Conservation (phyloP, 495 filamentous ascomycete species). For the Lasiosphaeris hirsuta region DNA sequence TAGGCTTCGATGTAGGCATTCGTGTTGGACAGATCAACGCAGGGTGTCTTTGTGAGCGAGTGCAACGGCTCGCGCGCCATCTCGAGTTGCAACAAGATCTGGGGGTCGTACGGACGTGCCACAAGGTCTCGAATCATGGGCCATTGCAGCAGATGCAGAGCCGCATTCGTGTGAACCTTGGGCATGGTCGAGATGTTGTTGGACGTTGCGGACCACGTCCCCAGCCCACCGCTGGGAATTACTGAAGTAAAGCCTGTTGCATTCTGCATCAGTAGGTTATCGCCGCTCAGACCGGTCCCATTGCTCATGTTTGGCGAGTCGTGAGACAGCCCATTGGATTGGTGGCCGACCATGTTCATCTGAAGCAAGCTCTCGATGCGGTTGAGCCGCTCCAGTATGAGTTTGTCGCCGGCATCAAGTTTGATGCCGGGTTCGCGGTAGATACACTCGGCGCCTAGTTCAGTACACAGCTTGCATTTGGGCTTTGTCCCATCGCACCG, state of each 20-base stretch:
- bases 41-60: constrained; percentile 56
- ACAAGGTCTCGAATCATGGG: constrained; percentile 75
- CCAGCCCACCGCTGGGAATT: constrained; percentile 63
- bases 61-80: constrained; percentile 72
- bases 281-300: constrained; percentile 61
- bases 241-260: constrained; percentile 50
- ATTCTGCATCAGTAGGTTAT: constrained; percentile 53
- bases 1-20: constrained; percentile 69
- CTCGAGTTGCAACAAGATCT: constrained; percentile 76
- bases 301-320: constrained; percentile 70
- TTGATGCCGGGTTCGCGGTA: constrained; percentile 86
- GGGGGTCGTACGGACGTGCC: constrained; percentile 70
- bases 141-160: constrained; percentile 75
- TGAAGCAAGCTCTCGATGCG: constrained; percentile 76
- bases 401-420: constrained; percentile 79
- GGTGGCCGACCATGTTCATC: constrained; percentile 51
- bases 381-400: constrained; percentile 72
- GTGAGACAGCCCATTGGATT: constrained; percentile 42
- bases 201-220: constrained; percentile 62
- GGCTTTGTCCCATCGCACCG: constrained; percentile 80
- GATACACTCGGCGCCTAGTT: constrained; percentile 76
- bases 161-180: constrained; percentile 75
- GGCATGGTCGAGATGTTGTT: constrained; percentile 83
- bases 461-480: constrained; percentile 78
- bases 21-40: constrained; percentile 72